Evolutionary conservation across 345 rosid genomes (phyloP).

Genomic region (Geranium brycei): DNA sequence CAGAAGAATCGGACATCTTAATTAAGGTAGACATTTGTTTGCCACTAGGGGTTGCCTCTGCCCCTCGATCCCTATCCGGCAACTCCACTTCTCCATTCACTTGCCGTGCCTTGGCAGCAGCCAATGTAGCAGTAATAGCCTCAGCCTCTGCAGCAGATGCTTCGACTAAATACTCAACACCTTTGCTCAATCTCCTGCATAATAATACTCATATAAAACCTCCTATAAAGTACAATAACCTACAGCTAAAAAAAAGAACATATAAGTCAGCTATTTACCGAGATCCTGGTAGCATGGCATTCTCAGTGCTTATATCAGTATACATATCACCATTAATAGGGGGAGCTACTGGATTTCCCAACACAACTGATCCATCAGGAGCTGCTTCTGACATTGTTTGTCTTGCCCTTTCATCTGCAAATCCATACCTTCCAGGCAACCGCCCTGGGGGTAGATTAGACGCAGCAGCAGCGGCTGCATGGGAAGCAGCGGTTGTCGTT

Average conservation of each 20-base stretch:
- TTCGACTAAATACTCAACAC: constrained; percentile 90
- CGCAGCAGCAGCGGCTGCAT: constrained; percentile 77
- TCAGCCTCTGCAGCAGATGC: constrained; percentile 99
- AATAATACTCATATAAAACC: constrained; percentile 7
- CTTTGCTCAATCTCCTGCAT: constrained; percentile 75
- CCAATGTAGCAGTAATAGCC: constrained; percentile 92
- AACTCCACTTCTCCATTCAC: constrained; percentile 80
- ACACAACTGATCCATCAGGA: constrained; percentile 66
- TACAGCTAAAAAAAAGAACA: constrained; percentile 1
- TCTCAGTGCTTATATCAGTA: constrained; percentile 89
- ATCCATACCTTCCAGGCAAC: constrained; percentile 52
- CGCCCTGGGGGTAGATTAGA: constrained; percentile 43
- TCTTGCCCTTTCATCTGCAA: constrained; percentile 60
- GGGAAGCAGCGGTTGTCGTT: constrained; percentile 81
- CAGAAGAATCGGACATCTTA: constrained; percentile 59
- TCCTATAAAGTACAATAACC: background rate
- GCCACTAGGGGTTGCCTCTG: constrained; percentile 95
- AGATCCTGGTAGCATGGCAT: constrained; percentile 66
- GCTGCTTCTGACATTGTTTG: constrained; percentile 42
- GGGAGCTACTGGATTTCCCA: constrained; percentile 93
- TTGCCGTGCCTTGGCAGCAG: constrained; percentile 96
- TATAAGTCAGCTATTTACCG: constrained; percentile 31
- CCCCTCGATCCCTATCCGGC: constrained; percentile 74
- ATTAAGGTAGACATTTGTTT: constrained; percentile 50
- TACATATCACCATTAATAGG: constrained; percentile 83